A percentile compares a stretch with the other conserved stretches of the same genome.
phyloP scores from a whole-genome alignment of 345 rosid species.

The Cardamine resedifolia region DNA sequence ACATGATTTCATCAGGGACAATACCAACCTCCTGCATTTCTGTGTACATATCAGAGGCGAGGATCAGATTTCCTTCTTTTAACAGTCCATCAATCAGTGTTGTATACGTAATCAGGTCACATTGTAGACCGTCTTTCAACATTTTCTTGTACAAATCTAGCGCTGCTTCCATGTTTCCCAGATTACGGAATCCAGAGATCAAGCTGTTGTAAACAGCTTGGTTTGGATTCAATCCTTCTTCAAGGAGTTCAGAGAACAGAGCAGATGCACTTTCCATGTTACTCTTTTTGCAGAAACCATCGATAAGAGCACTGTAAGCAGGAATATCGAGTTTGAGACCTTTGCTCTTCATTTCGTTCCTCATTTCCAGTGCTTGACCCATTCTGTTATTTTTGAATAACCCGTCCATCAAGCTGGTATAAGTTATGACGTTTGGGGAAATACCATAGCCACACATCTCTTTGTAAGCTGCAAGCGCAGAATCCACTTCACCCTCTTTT shows the following conservation, averaged over 20 bases:
- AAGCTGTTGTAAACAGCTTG: slow-evolving; percentile 52
- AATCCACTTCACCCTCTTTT: slow-evolving; percentile 53
- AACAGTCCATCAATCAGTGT: slow-evolving; percentile 71
- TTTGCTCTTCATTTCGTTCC: slow-evolving; percentile 49
- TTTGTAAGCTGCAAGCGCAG: slow-evolving; percentile 49
- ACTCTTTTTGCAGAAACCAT: slow-evolving; percentile 61
- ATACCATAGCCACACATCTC: slow-evolving; percentile 62
- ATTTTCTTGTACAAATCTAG: slow-evolving; percentile 56
- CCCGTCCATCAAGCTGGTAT: slow-evolving; percentile 65
- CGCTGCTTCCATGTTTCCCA: slow-evolving; percentile 68
- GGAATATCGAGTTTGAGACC: slow-evolving; percentile 52
- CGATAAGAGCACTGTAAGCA: slow-evolving; percentile 54
- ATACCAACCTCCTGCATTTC: slow-evolving; percentile 67
- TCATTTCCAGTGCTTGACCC: slow-evolving; percentile 37
- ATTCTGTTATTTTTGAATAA: slow-evolving; percentile 28
- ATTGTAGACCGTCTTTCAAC: slow-evolving; percentile 54
- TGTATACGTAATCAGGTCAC: slow-evolving; percentile 61
- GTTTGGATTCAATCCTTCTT: slow-evolving; percentile 64
- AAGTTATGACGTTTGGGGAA: slow-evolving; percentile 62
- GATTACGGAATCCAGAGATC: slow-evolving; percentile 64
- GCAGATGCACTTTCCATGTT: slow-evolving; percentile 59
- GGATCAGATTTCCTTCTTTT: slow-evolving; percentile 54
- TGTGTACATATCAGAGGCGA: slow-evolving; percentile 60
- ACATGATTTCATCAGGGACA: slow-evolving; percentile 52
- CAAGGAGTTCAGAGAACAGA: slow-evolving; percentile 58